Percentiles rank a stretch among this genome's conserved stretches.
These are phyloP conservation scores for Hericium rajendrae DNA, from an alignment of 768 basidiomycete species.

Conservation along the genomic window DNA sequence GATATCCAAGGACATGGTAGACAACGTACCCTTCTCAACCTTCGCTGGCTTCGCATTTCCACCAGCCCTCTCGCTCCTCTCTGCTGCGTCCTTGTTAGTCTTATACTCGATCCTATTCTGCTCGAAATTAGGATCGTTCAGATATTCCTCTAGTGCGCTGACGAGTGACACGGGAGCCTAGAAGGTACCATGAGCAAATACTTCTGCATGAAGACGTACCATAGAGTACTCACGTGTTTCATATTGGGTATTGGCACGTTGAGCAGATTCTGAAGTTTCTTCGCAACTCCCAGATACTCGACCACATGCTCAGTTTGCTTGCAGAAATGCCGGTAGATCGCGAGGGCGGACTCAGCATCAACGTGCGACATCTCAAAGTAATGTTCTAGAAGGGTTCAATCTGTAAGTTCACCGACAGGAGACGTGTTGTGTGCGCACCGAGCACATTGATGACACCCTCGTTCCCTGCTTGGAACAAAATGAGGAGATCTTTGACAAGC, in stretches of 20 bases:
- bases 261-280: constrained; percentile 85
- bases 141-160: constrained; percentile 87
- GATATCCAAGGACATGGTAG: background rate
- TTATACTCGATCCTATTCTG: constrained; percentile 91
- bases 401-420: constrained; percentile 20
- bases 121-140: constrained; percentile 95
- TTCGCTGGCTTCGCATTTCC: constrained; percentile 8
- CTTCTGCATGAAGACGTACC: background rate
- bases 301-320: constrained; percentile 88
- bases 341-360: constrained; percentile 80
- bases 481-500: constrained; percentile 92
- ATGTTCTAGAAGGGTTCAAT: constrained; percentile 49
- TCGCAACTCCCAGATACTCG: constrained; percentile 86
- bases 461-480: constrained; percentile 93
- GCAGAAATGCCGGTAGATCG: constrained; percentile 90
- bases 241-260: constrained; percentile 92
- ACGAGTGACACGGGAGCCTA: constrained; percentile 95
- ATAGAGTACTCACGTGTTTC: constrained; percentile 56
- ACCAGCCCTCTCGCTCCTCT: constrained; percentile 26
- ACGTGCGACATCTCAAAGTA: constrained; percentile 97
- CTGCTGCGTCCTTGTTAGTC: constrained; percentile 61
- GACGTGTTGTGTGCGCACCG: constrained; percentile 37
- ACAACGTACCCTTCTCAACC: constrained; percentile 23
- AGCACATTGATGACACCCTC: constrained; percentile 84
- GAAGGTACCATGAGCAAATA: background rate